Evolutionary conservation across 2,329 filamentous ascomycete genomes (phyloP).

Genomic region (Cytospora paraplurivora): DNA sequence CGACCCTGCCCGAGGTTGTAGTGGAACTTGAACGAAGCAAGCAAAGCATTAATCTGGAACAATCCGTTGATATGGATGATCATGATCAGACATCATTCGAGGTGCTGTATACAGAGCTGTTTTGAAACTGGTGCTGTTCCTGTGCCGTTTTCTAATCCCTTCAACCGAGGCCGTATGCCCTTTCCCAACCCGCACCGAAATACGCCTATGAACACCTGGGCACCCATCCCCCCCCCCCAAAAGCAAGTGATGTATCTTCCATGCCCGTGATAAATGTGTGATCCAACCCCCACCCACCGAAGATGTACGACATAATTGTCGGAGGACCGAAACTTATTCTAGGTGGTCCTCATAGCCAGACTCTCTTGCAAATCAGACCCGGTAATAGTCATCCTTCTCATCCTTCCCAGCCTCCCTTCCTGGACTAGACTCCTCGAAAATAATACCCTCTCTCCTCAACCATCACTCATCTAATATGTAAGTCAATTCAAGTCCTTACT

Average conservation of each 20-base stretch:
- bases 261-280: not conserved
- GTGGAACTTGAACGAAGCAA: not conserved
- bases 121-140: not conserved
- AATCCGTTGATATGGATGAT: not conserved
- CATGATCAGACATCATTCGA: not conserved
- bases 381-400: not conserved
- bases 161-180: not conserved
- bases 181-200: not conserved
- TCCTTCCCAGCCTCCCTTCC: not conserved
- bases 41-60: not conserved
- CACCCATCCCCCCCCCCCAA: not conserved
- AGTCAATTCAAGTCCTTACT: conserved; percentile 1
- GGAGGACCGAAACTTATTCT: not conserved
- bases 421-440: no score
- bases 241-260: not conserved
- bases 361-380: not conserved
- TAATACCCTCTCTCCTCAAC: not conserved
- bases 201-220: not conserved
- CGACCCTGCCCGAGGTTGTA: no score
- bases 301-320: not conserved
- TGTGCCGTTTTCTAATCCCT: conserved; percentile 1
- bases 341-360: not conserved
- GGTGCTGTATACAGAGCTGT: not conserved
- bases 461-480: not conserved
- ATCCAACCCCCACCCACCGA: not conserved